Conservation (phyloP, 257 asterid genomes). For the Jasminum sambac region DNA sequence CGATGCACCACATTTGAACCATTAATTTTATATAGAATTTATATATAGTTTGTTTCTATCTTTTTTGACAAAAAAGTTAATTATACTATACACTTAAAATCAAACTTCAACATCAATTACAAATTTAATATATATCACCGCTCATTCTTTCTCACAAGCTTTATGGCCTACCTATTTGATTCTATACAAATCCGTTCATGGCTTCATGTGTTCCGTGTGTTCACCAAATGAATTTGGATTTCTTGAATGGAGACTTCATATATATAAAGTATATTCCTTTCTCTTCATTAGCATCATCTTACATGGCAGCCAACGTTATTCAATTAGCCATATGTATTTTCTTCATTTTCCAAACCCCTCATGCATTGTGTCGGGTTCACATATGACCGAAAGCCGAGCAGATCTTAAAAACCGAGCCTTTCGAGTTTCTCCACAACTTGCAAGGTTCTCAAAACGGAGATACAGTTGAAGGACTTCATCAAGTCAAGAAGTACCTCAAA, state of each 20-base stretch:
- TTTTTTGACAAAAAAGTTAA: no score
- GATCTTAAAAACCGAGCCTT: not conserved
- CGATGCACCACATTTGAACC: no score
- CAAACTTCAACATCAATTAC: no score
- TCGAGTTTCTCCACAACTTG: not conserved
- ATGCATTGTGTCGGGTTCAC: not conserved
- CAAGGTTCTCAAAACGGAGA: not conserved
- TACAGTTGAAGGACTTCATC: constrained; percentile 10
- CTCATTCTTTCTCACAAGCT: not conserved
- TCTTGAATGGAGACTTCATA: not conserved
- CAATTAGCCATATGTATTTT: not conserved
- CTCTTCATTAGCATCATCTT: not conserved
- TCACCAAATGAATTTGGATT: not conserved
- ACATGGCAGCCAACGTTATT: constrained; percentile 11
- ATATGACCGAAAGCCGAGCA: not conserved
- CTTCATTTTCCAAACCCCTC: not conserved
- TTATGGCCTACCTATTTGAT: not conserved
- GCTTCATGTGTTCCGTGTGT: not conserved
- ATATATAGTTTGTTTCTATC: no score
- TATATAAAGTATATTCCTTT: not conserved
- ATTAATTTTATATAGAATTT: no score
- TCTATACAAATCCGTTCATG: not conserved
- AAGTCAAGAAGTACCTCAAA: constrained; percentile 26
- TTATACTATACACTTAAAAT: no score
- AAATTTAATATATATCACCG: no score